Conservation (phyloP, 1,284 basidiomycete species). For the Cryptococcus sp. region DNA sequence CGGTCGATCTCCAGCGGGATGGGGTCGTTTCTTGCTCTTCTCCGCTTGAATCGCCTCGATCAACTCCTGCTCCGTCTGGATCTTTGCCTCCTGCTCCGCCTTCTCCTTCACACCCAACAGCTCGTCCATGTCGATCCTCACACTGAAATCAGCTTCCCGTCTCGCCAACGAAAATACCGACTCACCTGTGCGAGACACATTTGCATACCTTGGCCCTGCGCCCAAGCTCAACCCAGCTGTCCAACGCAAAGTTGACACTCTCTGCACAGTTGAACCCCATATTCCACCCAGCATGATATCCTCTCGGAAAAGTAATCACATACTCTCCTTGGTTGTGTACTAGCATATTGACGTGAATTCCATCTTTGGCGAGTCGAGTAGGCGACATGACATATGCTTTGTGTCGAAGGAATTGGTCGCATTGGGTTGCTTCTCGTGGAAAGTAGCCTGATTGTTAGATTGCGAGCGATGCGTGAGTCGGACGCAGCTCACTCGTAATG, state of each 20-base stretch:
- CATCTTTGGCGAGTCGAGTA: constrained; percentile 67
- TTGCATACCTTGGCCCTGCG: constrained; percentile 72
- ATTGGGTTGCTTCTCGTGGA: constrained; percentile 72
- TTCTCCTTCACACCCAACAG: constrained; percentile 54
- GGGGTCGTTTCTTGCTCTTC: not conserved
- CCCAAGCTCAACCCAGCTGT: constrained; percentile 89
- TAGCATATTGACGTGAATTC: constrained; percentile 77
- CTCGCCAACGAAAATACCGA: not conserved
- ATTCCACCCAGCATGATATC: constrained; percentile 96
- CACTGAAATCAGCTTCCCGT: constrained; percentile 51
- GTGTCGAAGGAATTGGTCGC: constrained; percentile 91
- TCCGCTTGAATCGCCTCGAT: constrained; percentile 28
- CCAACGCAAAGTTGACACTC: constrained; percentile 94
- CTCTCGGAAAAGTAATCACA: constrained; percentile 89
- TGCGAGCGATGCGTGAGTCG: not conserved
- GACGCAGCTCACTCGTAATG: constrained; percentile 60
- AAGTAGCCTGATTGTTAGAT: constrained; percentile 62
- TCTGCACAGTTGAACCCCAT: constrained; percentile 97
- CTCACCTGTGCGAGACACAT: constrained; percentile 75
- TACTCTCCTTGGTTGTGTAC: constrained; percentile 92
- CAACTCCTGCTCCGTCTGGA: constrained; percentile 18
- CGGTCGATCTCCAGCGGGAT: constrained; percentile 2
- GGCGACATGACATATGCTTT: constrained; percentile 95
- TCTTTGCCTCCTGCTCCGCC: constrained; percentile 18
- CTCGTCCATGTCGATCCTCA: constrained; percentile 83